A percentile compares a stretch with the other conserved stretches of the same genome.
Evolutionary conservation across 768 basidiomycete genomes (phyloP).

Genomic region (Pleurotus salmoneostramineus): DNA sequence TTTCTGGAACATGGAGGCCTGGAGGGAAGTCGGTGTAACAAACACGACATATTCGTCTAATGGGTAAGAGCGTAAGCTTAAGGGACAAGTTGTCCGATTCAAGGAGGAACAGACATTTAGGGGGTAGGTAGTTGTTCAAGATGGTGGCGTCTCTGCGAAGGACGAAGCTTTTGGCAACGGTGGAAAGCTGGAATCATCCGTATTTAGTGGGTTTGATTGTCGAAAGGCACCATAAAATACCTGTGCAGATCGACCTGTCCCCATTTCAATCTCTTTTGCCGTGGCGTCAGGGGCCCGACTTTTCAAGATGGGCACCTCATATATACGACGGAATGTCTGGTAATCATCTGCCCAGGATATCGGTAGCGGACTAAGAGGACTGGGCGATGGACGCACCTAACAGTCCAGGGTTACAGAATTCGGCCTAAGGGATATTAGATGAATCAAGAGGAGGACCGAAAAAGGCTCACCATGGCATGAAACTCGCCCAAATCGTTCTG

Average conservation of each 20-base stretch:
- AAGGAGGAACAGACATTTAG: constrained; percentile 58
- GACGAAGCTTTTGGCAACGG: constrained; percentile 84
- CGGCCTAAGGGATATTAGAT: constrained; percentile 44
- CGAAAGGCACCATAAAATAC: constrained; percentile 30
- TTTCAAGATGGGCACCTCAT: constrained; percentile 83
- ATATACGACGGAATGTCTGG: constrained; percentile 70
- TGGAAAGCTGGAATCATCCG: constrained; percentile 45
- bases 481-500: constrained; percentile 96
- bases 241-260: constrained; percentile 74
- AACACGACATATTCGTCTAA: constrained; percentile 99
- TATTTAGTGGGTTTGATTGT: neutral
- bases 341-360: constrained; percentile 57
- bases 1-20: constrained; percentile 71
- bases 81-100: neutral
- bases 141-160: constrained; percentile 84
- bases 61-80: constrained; percentile 1
- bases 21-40: constrained; percentile 80
- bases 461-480: constrained; percentile 77
- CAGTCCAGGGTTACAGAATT: constrained; percentile 93
- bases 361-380: neutral
- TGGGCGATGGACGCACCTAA: constrained; percentile 48
- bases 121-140: constrained; percentile 80
- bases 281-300: constrained; percentile 78
- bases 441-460: neutral
- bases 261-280: constrained; percentile 68